phyloP scores from a whole-genome alignment of 148 eudicot species.

The Simmondsia chinensis region DNA sequence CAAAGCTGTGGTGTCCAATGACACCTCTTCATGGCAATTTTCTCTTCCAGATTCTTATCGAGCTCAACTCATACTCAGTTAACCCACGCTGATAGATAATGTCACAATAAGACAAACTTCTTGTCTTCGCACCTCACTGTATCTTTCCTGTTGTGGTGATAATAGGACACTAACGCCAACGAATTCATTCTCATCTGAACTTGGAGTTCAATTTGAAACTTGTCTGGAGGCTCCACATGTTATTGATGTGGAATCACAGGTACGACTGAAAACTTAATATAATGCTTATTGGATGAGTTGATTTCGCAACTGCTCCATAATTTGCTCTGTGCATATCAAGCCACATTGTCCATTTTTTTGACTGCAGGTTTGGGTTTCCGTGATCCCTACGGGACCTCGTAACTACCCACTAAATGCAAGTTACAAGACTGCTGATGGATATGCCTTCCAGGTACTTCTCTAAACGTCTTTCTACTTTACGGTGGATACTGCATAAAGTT shows the following conservation, averaged over 20 bases:
- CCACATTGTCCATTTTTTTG: slow-evolving; percentile 5
- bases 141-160: slow-evolving; percentile 4
- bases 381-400: slow-evolving; percentile 62
- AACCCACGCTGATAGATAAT: no score
- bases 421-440: slow-evolving; percentile 75
- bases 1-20: no score
- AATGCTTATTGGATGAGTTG: neutral
- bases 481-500: neutral
- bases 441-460: slow-evolving; percentile 65
- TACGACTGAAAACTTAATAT: slow-evolving; percentile 10
- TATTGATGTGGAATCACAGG: slow-evolving; percentile 87
- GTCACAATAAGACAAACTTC: no score
- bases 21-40: no score
- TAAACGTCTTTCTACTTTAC: neutral
- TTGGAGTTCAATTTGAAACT: slow-evolving; percentile 80
- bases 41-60: no score
- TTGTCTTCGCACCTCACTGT: neutral
- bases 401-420: slow-evolving; percentile 82
- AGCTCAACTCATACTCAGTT: no score
- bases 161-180: slow-evolving; percentile 87
- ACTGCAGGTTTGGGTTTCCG: slow-evolving; percentile 73
- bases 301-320: neutral
- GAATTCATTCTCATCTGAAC: slow-evolving; percentile 91
- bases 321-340: no score
- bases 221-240: slow-evolving; percentile 91